Percentiles rank a stretch among this genome's conserved stretches.
Conservation (phyloP, 208 protist genomes). For the Leishmania lainsoni region DNA sequence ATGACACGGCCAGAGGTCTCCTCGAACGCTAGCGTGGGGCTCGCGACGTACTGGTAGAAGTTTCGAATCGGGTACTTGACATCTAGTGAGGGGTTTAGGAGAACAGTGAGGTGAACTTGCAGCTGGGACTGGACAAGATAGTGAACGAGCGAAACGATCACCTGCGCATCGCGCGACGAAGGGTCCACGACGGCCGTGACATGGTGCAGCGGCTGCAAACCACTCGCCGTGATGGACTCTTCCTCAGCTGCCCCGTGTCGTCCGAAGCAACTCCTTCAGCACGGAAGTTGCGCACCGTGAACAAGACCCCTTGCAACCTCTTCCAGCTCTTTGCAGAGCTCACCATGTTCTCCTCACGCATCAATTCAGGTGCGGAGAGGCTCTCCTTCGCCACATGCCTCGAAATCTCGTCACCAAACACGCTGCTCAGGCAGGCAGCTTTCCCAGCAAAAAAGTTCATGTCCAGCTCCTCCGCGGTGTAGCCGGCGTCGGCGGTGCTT, state of each 20-base stretch:
- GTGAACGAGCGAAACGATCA: constrained; percentile 80
- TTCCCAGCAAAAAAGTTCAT: constrained; percentile 48
- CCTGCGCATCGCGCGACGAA: constrained; percentile 79
- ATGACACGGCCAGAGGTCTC: constrained; percentile 45
- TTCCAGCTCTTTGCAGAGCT: constrained; percentile 8
- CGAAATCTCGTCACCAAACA: constrained; percentile 5
- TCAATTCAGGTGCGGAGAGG: neutral
- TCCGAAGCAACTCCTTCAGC: neutral
- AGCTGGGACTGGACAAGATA: constrained; percentile 51
- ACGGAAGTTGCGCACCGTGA: constrained; percentile 16
- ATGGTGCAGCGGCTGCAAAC: constrained; percentile 25
- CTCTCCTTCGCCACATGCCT: neutral
- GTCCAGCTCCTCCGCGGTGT: constrained; percentile 34
- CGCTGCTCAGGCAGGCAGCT: constrained; percentile 37
- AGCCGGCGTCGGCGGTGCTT: constrained; percentile 13
- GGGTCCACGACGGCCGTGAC: constrained; percentile 91
- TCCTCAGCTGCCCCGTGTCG: neutral
- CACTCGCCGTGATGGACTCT: constrained; percentile 2
- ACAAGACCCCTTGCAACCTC: constrained; percentile 10
- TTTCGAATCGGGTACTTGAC: constrained; percentile 85
- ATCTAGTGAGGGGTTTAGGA: constrained; percentile 68
- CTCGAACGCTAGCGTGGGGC: constrained; percentile 74
- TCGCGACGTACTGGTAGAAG: constrained; percentile 92
- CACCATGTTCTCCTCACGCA: constrained; percentile 18
- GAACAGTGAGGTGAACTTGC: constrained; percentile 55